Evolutionary conservation across 148 eudicot genomes (phyloP).

Genomic region (Rhododendron simsii): DNA sequence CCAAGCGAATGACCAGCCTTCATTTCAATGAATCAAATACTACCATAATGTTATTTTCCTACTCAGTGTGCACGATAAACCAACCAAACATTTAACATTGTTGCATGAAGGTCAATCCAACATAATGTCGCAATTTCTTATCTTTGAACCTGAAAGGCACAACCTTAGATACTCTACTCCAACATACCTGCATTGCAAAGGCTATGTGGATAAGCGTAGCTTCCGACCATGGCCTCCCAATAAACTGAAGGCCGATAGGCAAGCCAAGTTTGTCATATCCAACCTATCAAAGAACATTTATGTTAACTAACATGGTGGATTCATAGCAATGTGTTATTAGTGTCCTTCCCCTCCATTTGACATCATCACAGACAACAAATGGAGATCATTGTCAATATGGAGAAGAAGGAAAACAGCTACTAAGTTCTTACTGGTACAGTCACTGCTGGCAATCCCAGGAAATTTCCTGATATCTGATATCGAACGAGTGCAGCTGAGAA

Average conservation of each 20-base stretch:
- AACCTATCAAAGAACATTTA: constrained; percentile 39
- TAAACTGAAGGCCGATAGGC: constrained; percentile 93
- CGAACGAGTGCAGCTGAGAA: constrained; percentile 77
- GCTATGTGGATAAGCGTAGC: constrained; percentile 66
- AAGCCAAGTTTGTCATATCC: constrained; percentile 79
- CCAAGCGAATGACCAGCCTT: not conserved
- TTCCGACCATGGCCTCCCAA: constrained; percentile 94
- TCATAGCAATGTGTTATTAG: not conserved
- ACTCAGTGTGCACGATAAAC: not conserved
- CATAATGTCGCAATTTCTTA: not conserved
- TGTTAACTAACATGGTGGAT: not conserved
- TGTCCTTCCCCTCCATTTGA: not conserved
- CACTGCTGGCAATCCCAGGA: constrained; percentile 93
- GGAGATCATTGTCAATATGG: not conserved
- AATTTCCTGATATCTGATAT: constrained; percentile 85
- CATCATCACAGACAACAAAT: not conserved
- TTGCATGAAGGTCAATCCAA: not conserved
- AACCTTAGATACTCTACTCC: not conserved
- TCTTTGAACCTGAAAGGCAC: not conserved
- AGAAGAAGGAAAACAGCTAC: not conserved
- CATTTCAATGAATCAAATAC: not conserved
- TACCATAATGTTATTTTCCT: not conserved
- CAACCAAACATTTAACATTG: not conserved
- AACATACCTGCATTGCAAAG: constrained; percentile 66
- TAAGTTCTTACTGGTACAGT: constrained; percentile 62